These are phyloP conservation scores for Chlorencoelia australis DNA, from an alignment of 2,329 filamentous ascomycete genomes.

Conservation along the genomic window DNA sequence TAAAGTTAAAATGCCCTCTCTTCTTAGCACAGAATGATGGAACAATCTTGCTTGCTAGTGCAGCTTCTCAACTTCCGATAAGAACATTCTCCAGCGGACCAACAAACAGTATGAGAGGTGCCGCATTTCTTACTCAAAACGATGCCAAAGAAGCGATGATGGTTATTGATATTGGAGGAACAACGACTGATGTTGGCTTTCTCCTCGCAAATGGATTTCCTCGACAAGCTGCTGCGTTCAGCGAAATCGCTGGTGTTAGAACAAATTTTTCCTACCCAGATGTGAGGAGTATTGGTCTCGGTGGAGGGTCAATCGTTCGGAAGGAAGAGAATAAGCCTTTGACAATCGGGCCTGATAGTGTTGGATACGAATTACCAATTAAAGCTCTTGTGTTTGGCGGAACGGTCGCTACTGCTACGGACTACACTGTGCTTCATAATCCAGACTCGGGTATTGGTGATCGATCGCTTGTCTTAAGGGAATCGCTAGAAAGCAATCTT, in stretches of 20 bases:
- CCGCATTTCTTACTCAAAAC: constrained; percentile 43
- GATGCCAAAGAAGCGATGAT: constrained; percentile 29
- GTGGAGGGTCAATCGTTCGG: constrained; percentile 38
- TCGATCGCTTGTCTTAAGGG: constrained; percentile 2
- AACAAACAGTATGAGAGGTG: constrained; percentile 52
- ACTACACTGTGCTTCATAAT: constrained; percentile 33
- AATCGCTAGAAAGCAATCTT: constrained; percentile 24
- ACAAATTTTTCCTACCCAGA: constrained; percentile 47
- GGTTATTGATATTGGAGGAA: constrained; percentile 49
- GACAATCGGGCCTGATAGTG: constrained; percentile 43
- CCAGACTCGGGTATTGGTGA: constrained; percentile 7
- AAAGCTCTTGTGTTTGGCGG: constrained; percentile 44
- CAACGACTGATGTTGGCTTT: constrained; percentile 47
- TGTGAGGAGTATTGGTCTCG: constrained; percentile 43
- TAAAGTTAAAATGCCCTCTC: constrained; percentile 41
- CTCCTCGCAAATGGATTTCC: constrained; percentile 47
- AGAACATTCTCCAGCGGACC: constrained; percentile 50
- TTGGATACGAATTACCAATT: constrained; percentile 38
- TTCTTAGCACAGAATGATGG: constrained; percentile 55
- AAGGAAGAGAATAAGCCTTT: constrained; percentile 36
- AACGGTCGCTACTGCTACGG: constrained; percentile 45
- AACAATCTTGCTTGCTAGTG: constrained; percentile 41
- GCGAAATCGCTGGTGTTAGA: constrained; percentile 44
- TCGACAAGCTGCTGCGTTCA: constrained; percentile 46
- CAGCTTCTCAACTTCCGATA: constrained; percentile 44